Evolutionary conservation across 179 eudicot species (phyloP), one percentile per base, ranked within the genome.

Genomic region (Spergularia azorica): DNA sequence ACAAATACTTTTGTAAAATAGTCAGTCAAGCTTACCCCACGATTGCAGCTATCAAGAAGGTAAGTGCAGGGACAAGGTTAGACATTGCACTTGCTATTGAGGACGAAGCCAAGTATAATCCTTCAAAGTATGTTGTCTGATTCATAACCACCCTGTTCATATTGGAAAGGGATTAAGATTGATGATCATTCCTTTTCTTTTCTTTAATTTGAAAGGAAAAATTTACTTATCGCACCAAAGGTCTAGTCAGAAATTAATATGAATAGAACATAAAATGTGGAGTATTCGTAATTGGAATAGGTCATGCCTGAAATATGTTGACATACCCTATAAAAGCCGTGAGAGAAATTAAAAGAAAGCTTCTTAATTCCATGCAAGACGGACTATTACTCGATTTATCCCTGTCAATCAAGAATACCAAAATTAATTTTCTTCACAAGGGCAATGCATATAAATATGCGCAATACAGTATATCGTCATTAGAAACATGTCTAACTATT

Each of bases 51-150:
- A 80, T 60, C 11, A 89, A 17, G 82, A 92, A 91, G 46, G 97
- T 92, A 72, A 91, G 71, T 9, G 91, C 97, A 16, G 96, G 97
- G 67, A 80, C 76, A 2, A 91, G 64, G 72, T 92, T 92, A 26
- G 65, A 11, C 63, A 85, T 78, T 54, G 96, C 94, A 81, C 89
- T 88, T 81, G 87, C 97, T 9, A 85, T 78, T 3, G 96, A 82
- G 6, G 97, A 88, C 43, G 94, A 84, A 72, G 95, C 90, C 32
- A 87, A 60, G 79, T 75, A 88, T 55, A 93, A 50, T 13, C 96
- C 96, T 80, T 87, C 87, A 48, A 81, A 88, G 17, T 84, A 89
- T 9, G 81, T 59, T 71, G 76, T 89, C 73, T 89, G 92, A 81
- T 87, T 86, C 16, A 86, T 12, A 20, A 86, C 80, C 52, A 89